phyloP scores from a whole-genome alignment of 305 asterid genomes.

The Solanum chacoense region DNA sequence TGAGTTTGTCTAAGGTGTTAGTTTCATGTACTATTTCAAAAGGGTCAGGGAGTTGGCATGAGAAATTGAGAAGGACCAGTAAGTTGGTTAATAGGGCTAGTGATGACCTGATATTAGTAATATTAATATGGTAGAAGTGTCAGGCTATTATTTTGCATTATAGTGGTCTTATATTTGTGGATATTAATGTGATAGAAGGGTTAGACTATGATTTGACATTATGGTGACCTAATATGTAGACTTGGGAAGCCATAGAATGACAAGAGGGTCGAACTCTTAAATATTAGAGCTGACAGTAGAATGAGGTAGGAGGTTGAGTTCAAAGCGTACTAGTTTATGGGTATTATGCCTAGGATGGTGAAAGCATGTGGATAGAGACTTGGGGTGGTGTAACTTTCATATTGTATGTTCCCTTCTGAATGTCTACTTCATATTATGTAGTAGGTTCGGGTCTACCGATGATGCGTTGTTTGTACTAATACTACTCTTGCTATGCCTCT shows the following conservation, averaged over 20 bases:
- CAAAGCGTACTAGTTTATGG: not conserved
- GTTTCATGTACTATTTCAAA: no score
- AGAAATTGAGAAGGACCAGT: no score
- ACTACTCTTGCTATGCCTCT: not conserved
- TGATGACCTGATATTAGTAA: no score
- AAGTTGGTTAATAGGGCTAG: no score
- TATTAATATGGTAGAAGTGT: no score
- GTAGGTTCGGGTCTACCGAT: not conserved
- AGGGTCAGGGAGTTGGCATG: no score
- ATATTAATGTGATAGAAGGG: not conserved
- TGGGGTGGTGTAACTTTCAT: not conserved
- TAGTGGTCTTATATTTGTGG: no score
- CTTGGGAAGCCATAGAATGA: not conserved
- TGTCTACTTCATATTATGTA: not conserved
- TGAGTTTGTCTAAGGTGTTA: no score
- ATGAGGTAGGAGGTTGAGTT: not conserved
- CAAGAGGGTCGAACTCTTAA: not conserved
- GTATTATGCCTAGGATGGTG: not conserved
- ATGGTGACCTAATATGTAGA: not conserved
- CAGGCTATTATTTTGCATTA: no score
- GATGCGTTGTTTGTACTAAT: not conserved
- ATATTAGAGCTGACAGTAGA: not conserved
- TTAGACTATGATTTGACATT: not conserved
- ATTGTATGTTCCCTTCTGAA: not conserved
- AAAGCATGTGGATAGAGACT: not conserved